Base-by-base conservation (phyloP, 2,329 filamentous ascomycete genomes). In the Thelonectria discophora region DNA sequence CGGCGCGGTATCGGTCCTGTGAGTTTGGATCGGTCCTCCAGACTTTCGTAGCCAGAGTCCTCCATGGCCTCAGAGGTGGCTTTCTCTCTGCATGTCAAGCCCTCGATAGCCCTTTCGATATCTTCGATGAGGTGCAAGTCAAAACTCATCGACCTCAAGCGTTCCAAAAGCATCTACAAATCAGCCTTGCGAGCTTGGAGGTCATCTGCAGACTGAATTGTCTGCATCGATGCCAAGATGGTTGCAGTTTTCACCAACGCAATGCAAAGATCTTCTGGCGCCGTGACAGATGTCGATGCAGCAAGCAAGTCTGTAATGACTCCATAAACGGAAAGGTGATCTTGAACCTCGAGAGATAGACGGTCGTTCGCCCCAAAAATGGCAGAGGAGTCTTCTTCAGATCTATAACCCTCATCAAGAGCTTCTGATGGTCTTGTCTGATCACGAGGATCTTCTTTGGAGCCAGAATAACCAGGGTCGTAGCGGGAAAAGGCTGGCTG, bases 11-110 rank as follows among this genome's bases (percentile, higher is more conserved):
- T n/a, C 3, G 49, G n/a, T 42, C 24, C 9, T 27, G 18, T 15
- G 11, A 5, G 10, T 4, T 34, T 20, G 12, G 18, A 15, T 17
- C 32, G 10, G n/a, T 52, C 49, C 9, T 30, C 49, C 34, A 52
- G 34, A n/a, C 32, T 52, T 39, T 52, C 49, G 10, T 52, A 52
- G 4, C 34, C 49, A 12, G 49, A 52, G 18, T 52, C 49, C 3
- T 52, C 17, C 3, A 18, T 32, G 12, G n/a, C 13, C n/a, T 52
- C 49, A 6, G 20, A 13, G 2, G 15, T 34, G 8, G 27, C 8
- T 3, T 13, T 39, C 15, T 42, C 34, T 11, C 9, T 52, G 11
- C 40, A 13, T 15, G 21, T 34, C 20, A 52, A 18, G 10, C 21
- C 37, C 39, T 39, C n/a, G 21, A 27, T n/a, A 8, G 13, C n/a